These are phyloP conservation scores for Phalaenopsis aphrodite DNA, from an alignment of 106 monocot genomes.

Conservation along the genomic window DNA sequence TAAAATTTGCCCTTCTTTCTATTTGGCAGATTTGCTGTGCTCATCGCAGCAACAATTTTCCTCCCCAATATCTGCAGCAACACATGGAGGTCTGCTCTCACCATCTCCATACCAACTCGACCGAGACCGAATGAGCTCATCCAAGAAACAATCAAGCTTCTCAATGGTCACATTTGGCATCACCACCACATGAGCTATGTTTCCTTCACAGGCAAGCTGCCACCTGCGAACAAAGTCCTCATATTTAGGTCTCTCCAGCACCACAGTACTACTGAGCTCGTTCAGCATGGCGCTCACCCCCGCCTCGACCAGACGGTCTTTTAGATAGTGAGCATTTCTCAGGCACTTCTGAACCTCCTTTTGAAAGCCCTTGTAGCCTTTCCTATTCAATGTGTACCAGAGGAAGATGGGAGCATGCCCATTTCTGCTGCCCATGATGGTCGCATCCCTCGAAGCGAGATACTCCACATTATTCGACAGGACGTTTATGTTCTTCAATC, in stretches of 20 bases:
- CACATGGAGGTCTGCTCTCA: conserved; percentile 29
- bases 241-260: conserved; percentile 79
- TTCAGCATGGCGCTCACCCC: conserved; percentile 93
- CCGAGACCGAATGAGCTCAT: conserved; percentile 48
- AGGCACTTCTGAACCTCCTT: conserved; percentile 86
- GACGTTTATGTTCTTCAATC: conserved; percentile 59
- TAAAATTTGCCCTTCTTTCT: no score
- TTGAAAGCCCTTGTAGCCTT: conserved; percentile 62
- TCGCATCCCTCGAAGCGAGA: conserved; percentile 85
- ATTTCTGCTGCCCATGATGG: conserved; percentile 92
- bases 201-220: conserved; percentile 91
- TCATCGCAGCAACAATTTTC: conserved; percentile 60
- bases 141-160: conserved; percentile 69
- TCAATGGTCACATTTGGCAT: conserved; percentile 89
- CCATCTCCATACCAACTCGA: conserved; percentile 50
- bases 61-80: conserved; percentile 47
- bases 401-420: conserved; percentile 90
- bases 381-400: conserved; percentile 87
- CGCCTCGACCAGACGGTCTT: conserved; percentile 50
- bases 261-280: conserved; percentile 93
- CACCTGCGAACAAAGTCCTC: conserved; percentile 76
- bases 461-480: conserved; percentile 86
- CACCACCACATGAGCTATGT: conserved; percentile 88
- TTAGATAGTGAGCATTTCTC: conserved; percentile 80
- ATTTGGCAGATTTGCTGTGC: conserved; percentile 12